Evolutionary conservation across 2,329 filamentous ascomycete genomes (phyloP), one percentile per base, ranked within the genome.

Genomic region (Xylaria multiplex): DNA sequence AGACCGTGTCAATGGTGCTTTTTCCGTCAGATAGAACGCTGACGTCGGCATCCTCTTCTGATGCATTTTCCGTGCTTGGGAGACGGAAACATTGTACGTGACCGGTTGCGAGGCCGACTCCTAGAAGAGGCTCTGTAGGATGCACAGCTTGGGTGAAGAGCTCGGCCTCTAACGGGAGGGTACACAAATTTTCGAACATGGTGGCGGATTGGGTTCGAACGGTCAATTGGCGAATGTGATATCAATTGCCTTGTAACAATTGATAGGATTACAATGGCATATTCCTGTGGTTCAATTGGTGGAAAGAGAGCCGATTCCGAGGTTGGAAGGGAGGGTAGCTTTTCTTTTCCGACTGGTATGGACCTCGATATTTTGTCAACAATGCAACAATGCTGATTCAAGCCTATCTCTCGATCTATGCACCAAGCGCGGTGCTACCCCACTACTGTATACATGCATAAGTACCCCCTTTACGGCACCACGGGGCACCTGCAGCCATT

Each of bases 101-200:
- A 65, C 95, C 95, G 61, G 86, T 91, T 16, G 91, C 89, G 30
- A 97, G 85, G 16, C 96, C 96, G 54, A 97, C 92, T 0, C 93
- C 92, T 68, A 99, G 84, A 57, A 99, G 82, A 14, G 95, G 93
- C 77, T 94, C 89, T 0, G 85, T 87, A 1, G 96, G 94, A 77
- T 99, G 96, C 22, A 97, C 83, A 13, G 91, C 91, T 79, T 97
- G 93, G 1, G 93, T 81, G 81, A 99, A 98, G 74, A 99, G 85
- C 76, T 98, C 96, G 64, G 92, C 87, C 64, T 88, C 87, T 53
- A 98, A 88, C 69, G 94, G 93, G 52, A 98, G 88, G 30, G 92
- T 93, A 84, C 95, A 97, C 70, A 97, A 86, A 70, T 93, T 97
- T 79, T 97, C 93, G 76, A 96, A 93, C 93, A 96, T 96, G 74